Evolutionary conservation across 1,284 basidiomycete genomes (phyloP).

Genomic region (Ceratobasidium sp.): DNA sequence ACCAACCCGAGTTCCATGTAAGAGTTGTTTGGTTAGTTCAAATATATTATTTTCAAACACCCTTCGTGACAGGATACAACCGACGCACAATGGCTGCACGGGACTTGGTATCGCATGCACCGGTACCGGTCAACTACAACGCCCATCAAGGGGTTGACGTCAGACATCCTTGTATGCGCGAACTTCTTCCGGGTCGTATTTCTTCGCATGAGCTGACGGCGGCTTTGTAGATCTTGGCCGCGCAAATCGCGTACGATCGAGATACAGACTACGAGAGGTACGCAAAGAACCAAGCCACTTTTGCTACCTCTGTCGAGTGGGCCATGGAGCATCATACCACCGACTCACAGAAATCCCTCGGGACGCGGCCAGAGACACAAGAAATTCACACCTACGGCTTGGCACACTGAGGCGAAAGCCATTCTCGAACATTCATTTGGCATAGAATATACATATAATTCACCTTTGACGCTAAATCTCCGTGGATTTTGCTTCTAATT

Average conservation of each 20-base stretch:
- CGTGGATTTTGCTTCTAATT: constrained; percentile 16
- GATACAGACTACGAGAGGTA: constrained; percentile 43
- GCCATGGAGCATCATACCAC: constrained; percentile 38
- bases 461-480: neutral
- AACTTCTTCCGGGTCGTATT: neutral
- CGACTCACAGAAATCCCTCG: neutral
- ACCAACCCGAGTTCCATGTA: constrained; percentile 72
- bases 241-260: constrained; percentile 44
- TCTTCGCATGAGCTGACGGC: neutral
- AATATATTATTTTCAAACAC: neutral
- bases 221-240: constrained; percentile 42
- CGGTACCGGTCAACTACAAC: constrained; percentile 79
- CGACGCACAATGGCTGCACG: constrained; percentile 64
- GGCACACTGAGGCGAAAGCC: neutral
- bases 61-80: constrained; percentile 61
- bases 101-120: constrained; percentile 72
- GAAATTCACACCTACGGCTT: constrained; percentile 24
- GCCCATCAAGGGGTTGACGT: constrained; percentile 82
- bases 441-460: neutral
- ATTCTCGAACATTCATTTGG: neutral
- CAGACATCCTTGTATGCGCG: constrained; percentile 76
- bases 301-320: constrained; percentile 37
- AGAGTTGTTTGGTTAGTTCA: constrained; percentile 51
- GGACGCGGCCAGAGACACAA: neutral
- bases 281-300: constrained; percentile 36